phyloP scores from a whole-genome alignment of 257 asterid genomes.

The Penstemon davidsonii region DNA sequence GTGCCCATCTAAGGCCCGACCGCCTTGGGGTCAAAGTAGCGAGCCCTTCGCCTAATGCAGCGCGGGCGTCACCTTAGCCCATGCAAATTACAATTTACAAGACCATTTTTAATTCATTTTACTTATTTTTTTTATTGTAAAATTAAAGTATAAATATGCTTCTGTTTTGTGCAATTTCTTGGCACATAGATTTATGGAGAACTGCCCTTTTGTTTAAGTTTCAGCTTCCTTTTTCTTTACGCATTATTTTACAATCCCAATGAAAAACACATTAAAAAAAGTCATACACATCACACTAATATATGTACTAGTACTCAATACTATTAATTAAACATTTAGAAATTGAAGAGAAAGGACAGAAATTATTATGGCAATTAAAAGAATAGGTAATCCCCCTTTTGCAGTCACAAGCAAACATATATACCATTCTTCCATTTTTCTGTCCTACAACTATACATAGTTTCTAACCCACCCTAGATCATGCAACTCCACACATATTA shows the following conservation, averaged over 20 bases:
- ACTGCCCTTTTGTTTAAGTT: constrained; percentile 11
- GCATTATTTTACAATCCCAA: constrained; percentile 56
- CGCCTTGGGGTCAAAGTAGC: constrained; percentile 64
- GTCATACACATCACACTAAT: constrained; percentile 19
- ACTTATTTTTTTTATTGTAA: not conserved
- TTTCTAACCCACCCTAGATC: constrained; percentile 12
- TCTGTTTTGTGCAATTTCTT: constrained; percentile 3
- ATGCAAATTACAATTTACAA: constrained; percentile 61
- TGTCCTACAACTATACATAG: constrained; percentile 18
- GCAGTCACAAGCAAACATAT: constrained; percentile 55
- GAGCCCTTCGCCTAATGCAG: constrained; percentile 73
- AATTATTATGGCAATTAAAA: constrained; percentile 2
- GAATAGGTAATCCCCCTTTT: constrained; percentile 31
- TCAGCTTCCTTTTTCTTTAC: constrained; percentile 48
- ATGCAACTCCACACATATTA: constrained; percentile 19
- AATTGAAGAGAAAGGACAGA: constrained; percentile 2
- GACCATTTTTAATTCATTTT: constrained; percentile 8
- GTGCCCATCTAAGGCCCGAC: constrained; percentile 43
- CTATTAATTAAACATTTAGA: not conserved
- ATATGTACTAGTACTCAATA: constrained; percentile 23
- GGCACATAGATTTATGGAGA: not conserved
- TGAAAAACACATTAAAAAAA: constrained; percentile 22
- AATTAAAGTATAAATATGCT: not conserved
- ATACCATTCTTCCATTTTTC: constrained; percentile 33
- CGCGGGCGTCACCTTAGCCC: constrained; percentile 71